Evolutionary conservation across 2,329 filamentous ascomycete genomes (phyloP), one percentile per base, ranked within the genome.

Genomic region (Dactylellina parvicollis): DNA sequence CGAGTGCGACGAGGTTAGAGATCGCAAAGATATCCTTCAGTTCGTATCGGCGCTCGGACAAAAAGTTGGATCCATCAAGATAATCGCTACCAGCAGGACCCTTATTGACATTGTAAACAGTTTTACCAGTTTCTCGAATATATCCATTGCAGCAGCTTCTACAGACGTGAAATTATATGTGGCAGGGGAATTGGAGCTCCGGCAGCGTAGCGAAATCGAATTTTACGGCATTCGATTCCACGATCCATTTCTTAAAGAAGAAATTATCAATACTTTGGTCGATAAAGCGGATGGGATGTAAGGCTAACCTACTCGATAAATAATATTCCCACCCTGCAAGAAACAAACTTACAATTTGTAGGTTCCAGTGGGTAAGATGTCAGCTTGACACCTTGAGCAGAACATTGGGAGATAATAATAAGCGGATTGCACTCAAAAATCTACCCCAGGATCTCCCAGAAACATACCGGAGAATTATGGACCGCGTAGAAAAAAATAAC

Each of bases 351-450:
- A 22, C 26, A 4, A 40, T 3, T n/a, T 18, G n/a, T 50, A 65
- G 61, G 61, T 65, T 65, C n/a, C 61, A 65, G 20, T 65, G 61
- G 61, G 61, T 65, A 10, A 24, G 61, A 7, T 42, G 30, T 9
- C 61, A 65, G 30, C 32, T 65, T 10, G 61, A 56, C 16, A 56
- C 49, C 12, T 18, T 65, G n/a, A 65, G 61, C 22, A 40, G 61
- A 28, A 26, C 24, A 7, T 47, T 8, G 28, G 61, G 61, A 26
- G 61, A 65, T 49, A 38, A n/a, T 8, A 49, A 32, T 5, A 65
- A 65, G n/a, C 36, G 50, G 2, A 4, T 10, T 4, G 50, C 61
- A 1, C 50, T 65, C 4, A 7, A n/a, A 22, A 38, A 49, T 40
- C 18, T 65, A 2, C 61, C 61, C 1, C 47, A 16, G 16, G 61